Conservation (phyloP, 1,284 basidiomycete genomes). For the Cryptococcus wingfieldii region DNA sequence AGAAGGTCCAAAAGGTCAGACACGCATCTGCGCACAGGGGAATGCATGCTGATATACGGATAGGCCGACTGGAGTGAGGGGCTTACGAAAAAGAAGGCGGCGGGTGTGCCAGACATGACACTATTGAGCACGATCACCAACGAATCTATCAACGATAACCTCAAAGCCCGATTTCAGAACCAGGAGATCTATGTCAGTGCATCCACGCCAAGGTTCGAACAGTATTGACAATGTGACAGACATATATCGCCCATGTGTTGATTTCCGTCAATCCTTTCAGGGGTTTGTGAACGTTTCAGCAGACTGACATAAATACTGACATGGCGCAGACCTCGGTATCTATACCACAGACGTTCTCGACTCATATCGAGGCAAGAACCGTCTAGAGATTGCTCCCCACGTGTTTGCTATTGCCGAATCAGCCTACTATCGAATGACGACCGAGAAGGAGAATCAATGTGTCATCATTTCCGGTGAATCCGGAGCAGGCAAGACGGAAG, state of each 20-base stretch:
- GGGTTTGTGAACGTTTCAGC: conserved; percentile 55
- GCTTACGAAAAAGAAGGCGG: conserved; percentile 97
- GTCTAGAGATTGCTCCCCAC: conserved; percentile 95
- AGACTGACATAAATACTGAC: background rate
- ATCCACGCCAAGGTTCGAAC: background rate
- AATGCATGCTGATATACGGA: background rate
- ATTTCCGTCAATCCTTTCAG: conserved; percentile 98
- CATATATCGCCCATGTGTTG: conserved; percentile 94
- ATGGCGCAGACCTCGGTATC: conserved; percentile 77
- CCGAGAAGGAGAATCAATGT: conserved; percentile 99
- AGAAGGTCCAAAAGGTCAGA: conserved; percentile 20
- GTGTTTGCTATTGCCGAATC: conserved; percentile 97
- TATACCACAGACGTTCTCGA: conserved; percentile 84
- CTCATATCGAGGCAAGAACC: conserved; percentile 93
- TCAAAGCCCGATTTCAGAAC: conserved; percentile 92
- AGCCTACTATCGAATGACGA: conserved; percentile 99
- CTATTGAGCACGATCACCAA: conserved; percentile 95
- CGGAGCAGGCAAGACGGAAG: conserved; percentile 95
- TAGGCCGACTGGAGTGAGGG: conserved; percentile 98
- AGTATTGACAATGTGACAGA: conserved; percentile 49
- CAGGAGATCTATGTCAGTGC: conserved; percentile 77
- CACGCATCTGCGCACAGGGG: background rate
- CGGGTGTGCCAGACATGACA: conserved; percentile 98
- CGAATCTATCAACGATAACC: conserved; percentile 95
- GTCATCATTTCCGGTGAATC: conserved; percentile 99